phyloP scores from a whole-genome alignment of 257 asterid genomes.

The Misopates orontium region DNA sequence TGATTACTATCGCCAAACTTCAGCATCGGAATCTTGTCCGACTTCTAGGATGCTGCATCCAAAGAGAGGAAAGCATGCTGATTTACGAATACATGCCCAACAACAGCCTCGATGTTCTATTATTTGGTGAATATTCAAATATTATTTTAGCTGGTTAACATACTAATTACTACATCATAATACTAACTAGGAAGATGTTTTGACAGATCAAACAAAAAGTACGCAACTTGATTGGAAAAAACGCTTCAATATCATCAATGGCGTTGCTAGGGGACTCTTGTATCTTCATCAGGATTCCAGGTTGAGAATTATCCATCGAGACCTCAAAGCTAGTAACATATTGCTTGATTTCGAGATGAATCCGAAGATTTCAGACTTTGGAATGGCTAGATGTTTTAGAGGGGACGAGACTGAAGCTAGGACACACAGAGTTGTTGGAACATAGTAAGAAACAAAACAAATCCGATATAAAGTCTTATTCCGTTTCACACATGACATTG shows the following conservation, averaged over 20 bases:
- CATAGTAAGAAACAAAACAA: not conserved
- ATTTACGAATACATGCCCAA: slow-evolving; percentile 10
- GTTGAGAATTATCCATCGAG: slow-evolving; percentile 15
- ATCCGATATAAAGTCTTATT: not conserved
- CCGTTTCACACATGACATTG: not conserved
- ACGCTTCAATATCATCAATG: slow-evolving; percentile 27
- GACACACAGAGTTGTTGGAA: slow-evolving; percentile 3
- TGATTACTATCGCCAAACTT: slow-evolving; percentile 7
- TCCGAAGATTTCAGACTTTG: slow-evolving; percentile 47
- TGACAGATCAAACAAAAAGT: slow-evolving; percentile 14
- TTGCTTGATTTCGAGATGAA: slow-evolving; percentile 14
- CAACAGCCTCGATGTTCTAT: not conserved
- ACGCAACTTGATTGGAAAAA: slow-evolving; percentile 19
- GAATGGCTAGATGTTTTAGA: slow-evolving; percentile 37
- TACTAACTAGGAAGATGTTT: no score
- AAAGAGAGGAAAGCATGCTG: slow-evolving; percentile 5
- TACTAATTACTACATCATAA: no score
- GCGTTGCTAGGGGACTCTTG: slow-evolving; percentile 22
- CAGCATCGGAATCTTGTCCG: slow-evolving; percentile 17
- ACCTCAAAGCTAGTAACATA: slow-evolving; percentile 10
- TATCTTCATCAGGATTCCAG: slow-evolving; percentile 18
- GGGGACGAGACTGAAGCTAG: slow-evolving; percentile 24
- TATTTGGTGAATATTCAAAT: not conserved
- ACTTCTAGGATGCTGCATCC: slow-evolving; percentile 10
- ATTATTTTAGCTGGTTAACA: not conserved